Evolutionary conservation across 768 basidiomycete species (phyloP).

Genomic region (Naematelia encephala): DNA sequence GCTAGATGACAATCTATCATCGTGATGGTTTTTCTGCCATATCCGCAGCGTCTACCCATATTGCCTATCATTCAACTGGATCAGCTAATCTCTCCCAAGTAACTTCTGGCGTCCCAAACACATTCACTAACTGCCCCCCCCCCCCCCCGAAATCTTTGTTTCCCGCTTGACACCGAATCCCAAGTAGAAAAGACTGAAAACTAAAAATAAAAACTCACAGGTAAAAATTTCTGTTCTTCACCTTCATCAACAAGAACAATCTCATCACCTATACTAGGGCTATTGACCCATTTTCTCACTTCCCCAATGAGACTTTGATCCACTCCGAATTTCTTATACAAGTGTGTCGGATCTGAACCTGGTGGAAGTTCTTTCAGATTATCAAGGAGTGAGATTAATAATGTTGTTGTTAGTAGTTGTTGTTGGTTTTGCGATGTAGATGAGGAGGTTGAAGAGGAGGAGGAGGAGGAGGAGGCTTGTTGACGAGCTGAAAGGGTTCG

Average conservation of each 20-base stretch:
- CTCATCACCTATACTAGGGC: constrained; percentile 41
- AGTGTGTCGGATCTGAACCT: constrained; percentile 12
- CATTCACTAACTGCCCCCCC: no score
- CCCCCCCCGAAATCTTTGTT: no score
- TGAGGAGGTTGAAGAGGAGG: constrained; percentile 23
- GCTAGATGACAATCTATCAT: background rate
- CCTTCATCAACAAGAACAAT: constrained; percentile 39
- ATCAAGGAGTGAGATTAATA: constrained; percentile 43
- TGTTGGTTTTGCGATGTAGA: no score
- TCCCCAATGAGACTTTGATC: constrained; percentile 25
- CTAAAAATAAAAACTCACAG: background rate
- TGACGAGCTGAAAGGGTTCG: constrained; percentile 40
- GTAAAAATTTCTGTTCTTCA: background rate
- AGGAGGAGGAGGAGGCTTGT: constrained; percentile 16
- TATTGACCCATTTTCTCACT: constrained; percentile 45
- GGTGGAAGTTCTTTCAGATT: constrained; percentile 33
- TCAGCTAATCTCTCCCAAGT: no score
- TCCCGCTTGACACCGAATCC: no score
- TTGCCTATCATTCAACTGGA: background rate
- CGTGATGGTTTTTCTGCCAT: background rate
- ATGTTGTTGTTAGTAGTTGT: constrained; percentile 37
- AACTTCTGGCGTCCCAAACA: no score
- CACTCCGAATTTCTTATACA: constrained; percentile 42
- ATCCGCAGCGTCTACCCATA: constrained; percentile 4
- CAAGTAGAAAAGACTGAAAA: background rate